These are phyloP conservation scores for Phialophora macrospora DNA, from an alignment of 2,329 filamentous ascomycete species.

Conservation along the genomic window DNA sequence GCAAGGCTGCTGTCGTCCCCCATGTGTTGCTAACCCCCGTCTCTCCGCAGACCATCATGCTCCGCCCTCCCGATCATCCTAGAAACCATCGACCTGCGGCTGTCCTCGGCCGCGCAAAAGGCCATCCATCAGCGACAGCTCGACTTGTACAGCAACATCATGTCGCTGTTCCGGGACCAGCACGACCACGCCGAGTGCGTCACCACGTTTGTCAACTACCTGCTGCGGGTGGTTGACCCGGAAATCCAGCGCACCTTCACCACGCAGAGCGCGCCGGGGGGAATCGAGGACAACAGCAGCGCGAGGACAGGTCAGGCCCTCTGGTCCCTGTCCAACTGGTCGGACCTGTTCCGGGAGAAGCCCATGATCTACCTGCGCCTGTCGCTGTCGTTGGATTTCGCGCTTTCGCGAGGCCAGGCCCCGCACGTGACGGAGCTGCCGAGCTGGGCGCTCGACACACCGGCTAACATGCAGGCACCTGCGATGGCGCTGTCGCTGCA, in stretches of 20 bases:
- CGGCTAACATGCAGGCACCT: not conserved
- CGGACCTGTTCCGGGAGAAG: constrained; percentile 5
- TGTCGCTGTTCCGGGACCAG: constrained; percentile 9
- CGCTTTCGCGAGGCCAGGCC: constrained; percentile 6
- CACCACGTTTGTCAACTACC: constrained; percentile 8
- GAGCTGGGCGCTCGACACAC: constrained; percentile 13
- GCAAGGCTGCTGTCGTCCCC: not conserved
- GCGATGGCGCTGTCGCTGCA: constrained; percentile 3
- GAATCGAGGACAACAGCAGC: constrained; percentile 2
- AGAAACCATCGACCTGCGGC: constrained; percentile 10
- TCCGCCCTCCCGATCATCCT: constrained; percentile 8
- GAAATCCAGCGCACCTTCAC: constrained; percentile 1
- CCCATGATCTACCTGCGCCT: constrained; percentile 12
- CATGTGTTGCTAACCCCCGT: not conserved
- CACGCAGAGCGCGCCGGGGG: not conserved
- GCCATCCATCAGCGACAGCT: constrained; percentile 9
- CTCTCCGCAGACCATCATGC: constrained; percentile 10
- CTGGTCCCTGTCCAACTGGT: constrained; percentile 7
- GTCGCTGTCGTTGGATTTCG: constrained; percentile 7
- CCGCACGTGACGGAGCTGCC: constrained; percentile 7
- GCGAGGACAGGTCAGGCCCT: not conserved
- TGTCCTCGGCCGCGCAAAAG: constrained; percentile 4
- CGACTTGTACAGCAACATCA: constrained; percentile 1
- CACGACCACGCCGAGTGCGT: constrained; percentile 12
- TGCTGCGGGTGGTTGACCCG: constrained; percentile 3